These are phyloP conservation scores for Ceratocystis variospora DNA, from an alignment of 2,329 filamentous ascomycete genomes.

Conservation along the genomic window DNA sequence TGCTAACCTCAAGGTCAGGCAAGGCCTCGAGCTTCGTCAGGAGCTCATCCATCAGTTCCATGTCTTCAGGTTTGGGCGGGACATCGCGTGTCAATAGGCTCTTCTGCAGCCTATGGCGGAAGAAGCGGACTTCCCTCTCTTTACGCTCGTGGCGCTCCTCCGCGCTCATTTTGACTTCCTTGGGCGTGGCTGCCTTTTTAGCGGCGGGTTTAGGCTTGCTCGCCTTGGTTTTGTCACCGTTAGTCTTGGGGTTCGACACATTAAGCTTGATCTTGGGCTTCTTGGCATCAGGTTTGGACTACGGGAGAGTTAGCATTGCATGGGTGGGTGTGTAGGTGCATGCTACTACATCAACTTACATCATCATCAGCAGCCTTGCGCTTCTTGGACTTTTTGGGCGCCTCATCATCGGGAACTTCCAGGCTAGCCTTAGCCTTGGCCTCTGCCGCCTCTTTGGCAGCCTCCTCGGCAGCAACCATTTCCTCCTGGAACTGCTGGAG, in stretches of 20 bases:
- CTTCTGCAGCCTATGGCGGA: slow-evolving; percentile 89
- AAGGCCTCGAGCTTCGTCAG: slow-evolving; percentile 67
- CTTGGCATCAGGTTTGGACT: slow-evolving; percentile 41
- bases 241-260: slow-evolving; percentile 44
- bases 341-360: slow-evolving; percentile 30
- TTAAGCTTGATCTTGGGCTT: slow-evolving; percentile 58
- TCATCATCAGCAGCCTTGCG: slow-evolving; percentile 69
- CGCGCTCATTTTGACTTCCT: slow-evolving; percentile 44
- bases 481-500: slow-evolving; percentile 57
- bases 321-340: not conserved
- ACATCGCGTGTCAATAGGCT: slow-evolving; percentile 77
- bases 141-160: slow-evolving; percentile 47
- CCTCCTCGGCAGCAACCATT: slow-evolving; percentile 38
- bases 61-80: slow-evolving; percentile 73
- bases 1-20: slow-evolving; percentile 69
- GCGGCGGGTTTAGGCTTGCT: slow-evolving; percentile 42
- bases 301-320: slow-evolving; percentile 3
- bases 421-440: slow-evolving; percentile 26
- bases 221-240: slow-evolving; percentile 31
- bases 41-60: slow-evolving; percentile 64
- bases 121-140: slow-evolving; percentile 72
- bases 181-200: slow-evolving; percentile 39
- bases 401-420: slow-evolving; percentile 44
- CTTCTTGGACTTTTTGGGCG: slow-evolving; percentile 60
- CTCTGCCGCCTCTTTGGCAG: slow-evolving; percentile 36